Percentiles rank a stretch among this genome's conserved stretches.
Conservation (phyloP, 2,329 filamentous ascomycete genomes). For the Fusarium austroafricanum region DNA sequence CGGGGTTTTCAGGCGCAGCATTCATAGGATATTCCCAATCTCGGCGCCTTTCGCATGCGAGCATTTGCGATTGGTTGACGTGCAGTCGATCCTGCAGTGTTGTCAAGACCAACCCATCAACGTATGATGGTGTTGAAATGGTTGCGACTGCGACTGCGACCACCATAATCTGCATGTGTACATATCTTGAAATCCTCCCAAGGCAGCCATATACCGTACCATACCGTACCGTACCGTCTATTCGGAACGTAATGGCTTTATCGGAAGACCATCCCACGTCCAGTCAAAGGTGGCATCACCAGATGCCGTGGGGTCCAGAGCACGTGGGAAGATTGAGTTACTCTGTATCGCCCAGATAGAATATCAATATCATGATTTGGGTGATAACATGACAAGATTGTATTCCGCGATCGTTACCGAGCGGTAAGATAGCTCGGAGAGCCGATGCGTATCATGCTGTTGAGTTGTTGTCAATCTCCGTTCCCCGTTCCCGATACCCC, state of each 20-base stretch:
- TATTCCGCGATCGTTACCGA: neutral
- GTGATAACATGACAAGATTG: conserved; percentile 10
- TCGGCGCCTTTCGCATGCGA: conserved; percentile 4
- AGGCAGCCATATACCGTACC: conserved; percentile 12
- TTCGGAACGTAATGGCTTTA: conserved; percentile 30
- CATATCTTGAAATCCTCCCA: neutral
- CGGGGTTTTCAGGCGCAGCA: conserved; percentile 11
- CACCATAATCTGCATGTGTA: neutral
- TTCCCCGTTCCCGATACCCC: conserved; percentile 30
- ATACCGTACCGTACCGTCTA: conserved; percentile 6
- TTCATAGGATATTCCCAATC: no score
- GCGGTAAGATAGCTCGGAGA: neutral
- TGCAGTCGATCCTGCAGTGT: conserved; percentile 7
- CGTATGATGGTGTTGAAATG: conserved; percentile 17
- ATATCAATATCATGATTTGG: conserved; percentile 10
- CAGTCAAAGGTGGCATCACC: conserved; percentile 22
- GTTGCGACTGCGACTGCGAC: neutral
- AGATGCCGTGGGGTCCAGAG: conserved; percentile 34
- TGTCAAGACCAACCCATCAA: conserved; percentile 1
- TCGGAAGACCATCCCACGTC: conserved; percentile 35
- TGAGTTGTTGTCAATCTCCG: conserved; percentile 13
- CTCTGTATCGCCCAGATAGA: conserved; percentile 9
- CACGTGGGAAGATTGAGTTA: conserved; percentile 26
- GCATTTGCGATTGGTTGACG: conserved; percentile 1
- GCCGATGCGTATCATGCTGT: conserved; percentile 1